Conservation (phyloP, 306 rosid species). For the Cicer yamashitae region DNA sequence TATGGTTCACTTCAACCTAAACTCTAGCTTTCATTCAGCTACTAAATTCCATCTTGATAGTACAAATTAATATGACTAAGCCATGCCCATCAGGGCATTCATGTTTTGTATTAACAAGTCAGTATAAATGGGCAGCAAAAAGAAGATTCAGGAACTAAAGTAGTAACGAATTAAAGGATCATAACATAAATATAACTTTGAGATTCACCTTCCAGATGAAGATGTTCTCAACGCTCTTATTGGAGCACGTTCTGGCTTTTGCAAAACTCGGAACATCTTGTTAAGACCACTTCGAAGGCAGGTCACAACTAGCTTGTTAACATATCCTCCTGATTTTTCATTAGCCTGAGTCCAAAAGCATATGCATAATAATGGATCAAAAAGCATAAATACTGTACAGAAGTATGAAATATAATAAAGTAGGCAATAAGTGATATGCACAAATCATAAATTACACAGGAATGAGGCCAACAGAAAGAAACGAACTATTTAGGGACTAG, state of each 20-base stretch:
- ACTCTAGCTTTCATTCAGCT: background rate
- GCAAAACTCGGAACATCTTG: conserved; percentile 89
- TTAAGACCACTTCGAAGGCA: conserved; percentile 94
- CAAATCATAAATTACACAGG: conserved; percentile 33
- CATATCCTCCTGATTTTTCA: conserved; percentile 93
- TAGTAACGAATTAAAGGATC: conserved; percentile 35
- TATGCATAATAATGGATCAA: conserved; percentile 37
- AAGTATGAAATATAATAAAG: conserved; percentile 16
- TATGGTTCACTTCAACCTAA: background rate
- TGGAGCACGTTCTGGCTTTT: conserved; percentile 98
- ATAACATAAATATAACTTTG: conserved; percentile 36
- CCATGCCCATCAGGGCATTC: background rate
- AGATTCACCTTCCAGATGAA: conserved; percentile 94
- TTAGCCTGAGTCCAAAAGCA: conserved; percentile 68
- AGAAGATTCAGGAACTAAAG: conserved; percentile 36
- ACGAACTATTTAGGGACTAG: background rate
- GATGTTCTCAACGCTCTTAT: conserved; percentile 95
- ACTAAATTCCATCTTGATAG: background rate
- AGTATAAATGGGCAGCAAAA: background rate
- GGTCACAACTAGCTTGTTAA: conserved; percentile 85
- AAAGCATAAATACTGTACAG: conserved; percentile 24
- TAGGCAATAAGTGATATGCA: conserved; percentile 25
- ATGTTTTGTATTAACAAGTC: background rate
- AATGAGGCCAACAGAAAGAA: conserved; percentile 14
- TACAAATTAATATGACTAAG: background rate